Conservation (phyloP, 352 stramenopile genomes). For the Globisporangium viniferum region DNA sequence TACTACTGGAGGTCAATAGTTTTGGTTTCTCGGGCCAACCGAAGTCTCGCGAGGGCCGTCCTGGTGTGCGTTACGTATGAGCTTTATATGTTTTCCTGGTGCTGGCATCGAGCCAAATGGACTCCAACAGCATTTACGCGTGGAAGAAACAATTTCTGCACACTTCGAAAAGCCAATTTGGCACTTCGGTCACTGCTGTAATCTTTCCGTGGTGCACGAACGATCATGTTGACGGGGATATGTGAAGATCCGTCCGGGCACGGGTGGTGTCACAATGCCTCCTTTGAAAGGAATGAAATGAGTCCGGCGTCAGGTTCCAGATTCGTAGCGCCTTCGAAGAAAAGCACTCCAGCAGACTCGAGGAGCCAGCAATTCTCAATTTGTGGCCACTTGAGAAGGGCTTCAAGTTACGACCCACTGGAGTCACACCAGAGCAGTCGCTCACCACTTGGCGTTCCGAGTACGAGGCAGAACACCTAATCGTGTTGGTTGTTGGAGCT, state of each 20-base stretch:
- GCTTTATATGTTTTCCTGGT: neutral
- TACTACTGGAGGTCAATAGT: neutral
- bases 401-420: neutral
- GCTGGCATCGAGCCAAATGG: neutral
- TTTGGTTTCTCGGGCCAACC: neutral
- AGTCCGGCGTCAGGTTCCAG: neutral
- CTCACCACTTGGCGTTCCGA: neutral
- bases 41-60: neutral
- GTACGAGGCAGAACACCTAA: neutral
- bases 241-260: neutral
- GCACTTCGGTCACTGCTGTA: neutral
- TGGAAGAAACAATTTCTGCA: too few species aligned
- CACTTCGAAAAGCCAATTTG: neutral
- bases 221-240: neutral
- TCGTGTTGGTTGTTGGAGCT: neutral
- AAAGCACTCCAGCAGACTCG: too few species aligned
- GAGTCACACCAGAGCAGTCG: neutral
- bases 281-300: neutral
- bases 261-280: neutral
- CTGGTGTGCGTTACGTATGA: neutral
- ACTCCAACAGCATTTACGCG: too few species aligned
- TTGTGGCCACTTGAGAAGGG: neutral
- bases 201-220: neutral
- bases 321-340: neutral
- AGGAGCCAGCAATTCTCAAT: neutral